Evolutionary conservation across 345 rosid genomes (phyloP).

Genomic region (Theobroma cacao): DNA sequence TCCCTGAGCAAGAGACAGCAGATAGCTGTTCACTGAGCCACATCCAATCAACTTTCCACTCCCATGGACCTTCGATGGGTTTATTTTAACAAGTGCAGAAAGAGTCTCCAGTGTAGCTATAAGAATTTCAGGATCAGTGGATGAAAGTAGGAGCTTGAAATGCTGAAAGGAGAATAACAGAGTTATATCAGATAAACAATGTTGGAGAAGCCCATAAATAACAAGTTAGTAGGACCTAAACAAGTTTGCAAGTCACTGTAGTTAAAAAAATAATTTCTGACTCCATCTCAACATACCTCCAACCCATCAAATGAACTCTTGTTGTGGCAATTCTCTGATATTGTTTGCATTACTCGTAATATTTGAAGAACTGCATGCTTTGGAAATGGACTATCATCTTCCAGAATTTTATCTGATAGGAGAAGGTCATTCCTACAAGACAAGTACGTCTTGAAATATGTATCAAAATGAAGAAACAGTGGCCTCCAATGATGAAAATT

Average conservation of each 20-base stretch:
- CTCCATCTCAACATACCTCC: slow-evolving; percentile 51
- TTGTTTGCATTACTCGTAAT: slow-evolving; percentile 81
- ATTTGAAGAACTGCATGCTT: slow-evolving; percentile 83
- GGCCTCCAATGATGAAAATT: slow-evolving; percentile 99
- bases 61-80: slow-evolving; percentile 85
- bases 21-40: slow-evolving; percentile 77
- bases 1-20: slow-evolving; percentile 89
- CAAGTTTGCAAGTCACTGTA: not conserved
- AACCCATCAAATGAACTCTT: slow-evolving; percentile 89
- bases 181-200: slow-evolving; percentile 16
- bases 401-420: slow-evolving; percentile 68
- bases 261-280: slow-evolving; percentile 2
- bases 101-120: slow-evolving; percentile 87
- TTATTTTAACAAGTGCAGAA: slow-evolving; percentile 82
- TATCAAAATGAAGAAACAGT: slow-evolving; percentile 85
- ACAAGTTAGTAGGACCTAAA: slow-evolving; percentile 6
- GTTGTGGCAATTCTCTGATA: slow-evolving; percentile 89
- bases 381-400: slow-evolving; percentile 71
- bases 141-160: slow-evolving; percentile 85
- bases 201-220: not conserved
- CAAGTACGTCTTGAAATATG: slow-evolving; percentile 81
- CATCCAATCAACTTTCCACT: slow-evolving; percentile 84
- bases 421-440: slow-evolving; percentile 78
- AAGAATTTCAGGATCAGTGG: slow-evolving; percentile 94
- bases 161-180: slow-evolving; percentile 47